A percentile compares a stretch with the other conserved stretches of the same genome.
phyloP scores from a whole-genome alignment of 805 yeast genomes.

The Candida xyloterini region DNA sequence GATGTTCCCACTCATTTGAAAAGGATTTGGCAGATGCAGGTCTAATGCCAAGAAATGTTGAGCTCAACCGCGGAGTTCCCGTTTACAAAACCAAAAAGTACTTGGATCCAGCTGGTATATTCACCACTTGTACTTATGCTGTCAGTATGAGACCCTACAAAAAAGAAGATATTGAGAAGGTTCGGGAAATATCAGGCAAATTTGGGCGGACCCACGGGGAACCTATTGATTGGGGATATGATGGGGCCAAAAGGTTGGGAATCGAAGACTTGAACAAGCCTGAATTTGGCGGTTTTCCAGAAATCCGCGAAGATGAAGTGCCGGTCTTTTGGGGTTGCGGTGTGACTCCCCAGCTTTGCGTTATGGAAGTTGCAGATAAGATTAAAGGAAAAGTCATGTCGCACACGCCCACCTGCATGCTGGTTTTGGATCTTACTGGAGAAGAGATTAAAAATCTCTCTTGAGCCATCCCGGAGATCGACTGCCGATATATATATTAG shows the following conservation, averaged over 20 bases:
- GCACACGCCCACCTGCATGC: conserved; percentile 38
- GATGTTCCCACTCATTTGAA: conserved; percentile 43
- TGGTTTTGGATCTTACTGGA: conserved; percentile 34
- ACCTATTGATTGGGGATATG: conserved; percentile 43
- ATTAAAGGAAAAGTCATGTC: conserved; percentile 34
- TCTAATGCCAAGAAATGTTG: conserved; percentile 29
- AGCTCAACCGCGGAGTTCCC: conserved; percentile 23
- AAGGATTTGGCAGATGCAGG: conserved; percentile 32
- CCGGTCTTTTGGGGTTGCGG: conserved; percentile 48
- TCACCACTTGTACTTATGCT: conserved; percentile 33
- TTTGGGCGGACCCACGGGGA: conserved; percentile 38
- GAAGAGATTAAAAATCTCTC: conserved; percentile 15
- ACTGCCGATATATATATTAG: background rate
- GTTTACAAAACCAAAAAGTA: conserved; percentile 28
- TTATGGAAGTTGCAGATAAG: conserved; percentile 25
- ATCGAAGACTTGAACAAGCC: conserved; percentile 33
- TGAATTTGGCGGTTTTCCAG: conserved; percentile 37
- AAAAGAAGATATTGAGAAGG: conserved; percentile 26
- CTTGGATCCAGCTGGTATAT: conserved; percentile 33
- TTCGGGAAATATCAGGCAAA: conserved; percentile 31
- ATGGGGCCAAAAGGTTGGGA: conserved; percentile 36
- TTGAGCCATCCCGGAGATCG: background rate
- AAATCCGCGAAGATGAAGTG: conserved; percentile 33
- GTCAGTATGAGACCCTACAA: conserved; percentile 44
- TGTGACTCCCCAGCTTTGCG: conserved; percentile 40